phyloP scores from a whole-genome alignment of 352 stramenopile genomes.

The Aphanomyces invadans region DNA sequence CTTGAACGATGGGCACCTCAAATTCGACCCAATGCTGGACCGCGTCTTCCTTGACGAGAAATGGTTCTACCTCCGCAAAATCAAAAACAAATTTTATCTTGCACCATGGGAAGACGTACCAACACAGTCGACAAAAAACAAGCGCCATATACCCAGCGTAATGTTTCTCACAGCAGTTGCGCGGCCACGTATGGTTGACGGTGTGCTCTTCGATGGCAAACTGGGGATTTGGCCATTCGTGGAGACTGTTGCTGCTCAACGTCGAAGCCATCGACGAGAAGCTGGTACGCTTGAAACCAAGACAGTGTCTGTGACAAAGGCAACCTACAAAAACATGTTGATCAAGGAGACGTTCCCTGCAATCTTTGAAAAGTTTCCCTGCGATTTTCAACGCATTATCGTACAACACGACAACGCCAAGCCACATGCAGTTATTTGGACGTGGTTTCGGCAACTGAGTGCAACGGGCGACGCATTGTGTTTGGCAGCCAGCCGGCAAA shows the following conservation, averaged over 20 bases:
- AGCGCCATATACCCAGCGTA: not conserved
- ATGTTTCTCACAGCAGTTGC: not conserved
- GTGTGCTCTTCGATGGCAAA: not conserved
- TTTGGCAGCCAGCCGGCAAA: not conserved
- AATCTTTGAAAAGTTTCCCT: not conserved
- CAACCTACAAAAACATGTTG: not conserved
- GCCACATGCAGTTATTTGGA: not conserved
- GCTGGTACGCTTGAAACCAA: not conserved
- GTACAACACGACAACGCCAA: not conserved
- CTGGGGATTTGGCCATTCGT: not conserved
- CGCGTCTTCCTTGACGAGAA: constrained; percentile 2
- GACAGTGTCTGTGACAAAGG: not conserved
- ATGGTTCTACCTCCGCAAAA: constrained; percentile 7
- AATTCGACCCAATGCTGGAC: not conserved
- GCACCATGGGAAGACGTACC: constrained; percentile 1
- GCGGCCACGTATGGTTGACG: not conserved
- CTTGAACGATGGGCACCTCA: not conserved
- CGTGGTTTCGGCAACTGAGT: not conserved
- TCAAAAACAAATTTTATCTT: constrained; percentile 8
- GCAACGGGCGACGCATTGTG: not conserved
- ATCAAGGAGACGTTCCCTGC: not conserved
- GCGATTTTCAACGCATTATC: not conserved
- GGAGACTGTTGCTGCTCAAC: not conserved
- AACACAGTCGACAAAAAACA: constrained; percentile 1
- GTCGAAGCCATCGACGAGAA: not conserved